Percentiles rank a stretch among this genome's conserved stretches.
These are phyloP conservation scores for Hypoxylon sp. DNA, from an alignment of 2,329 filamentous ascomycete species.

Conservation along the genomic window DNA sequence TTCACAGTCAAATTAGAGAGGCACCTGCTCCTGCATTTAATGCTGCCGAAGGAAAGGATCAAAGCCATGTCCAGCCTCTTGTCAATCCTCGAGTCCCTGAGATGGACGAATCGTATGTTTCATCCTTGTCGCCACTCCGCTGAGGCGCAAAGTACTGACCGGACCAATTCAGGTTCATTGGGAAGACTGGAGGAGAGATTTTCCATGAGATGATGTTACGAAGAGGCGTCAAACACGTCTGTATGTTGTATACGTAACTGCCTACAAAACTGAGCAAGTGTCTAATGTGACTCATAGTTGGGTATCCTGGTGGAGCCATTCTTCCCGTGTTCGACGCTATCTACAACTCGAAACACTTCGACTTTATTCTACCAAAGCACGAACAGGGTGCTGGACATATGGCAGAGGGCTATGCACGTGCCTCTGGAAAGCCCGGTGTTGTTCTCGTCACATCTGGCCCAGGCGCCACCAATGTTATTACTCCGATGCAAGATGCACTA, in stretches of 20 bases:
- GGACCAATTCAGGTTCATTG: constrained; percentile 73
- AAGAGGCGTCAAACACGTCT: constrained; percentile 91
- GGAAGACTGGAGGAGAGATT: constrained; percentile 93
- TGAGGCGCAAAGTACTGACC: constrained; percentile 17
- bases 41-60: constrained; percentile 51
- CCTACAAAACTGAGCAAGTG: constrained; percentile 1
- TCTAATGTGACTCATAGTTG: constrained; percentile 61
- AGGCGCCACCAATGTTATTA: constrained; percentile 95
- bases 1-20: constrained; percentile 62
- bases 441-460: constrained; percentile 97
- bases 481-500: constrained; percentile 93
- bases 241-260: constrained; percentile 62
- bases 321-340: constrained; percentile 98
- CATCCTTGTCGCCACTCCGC: not conserved
- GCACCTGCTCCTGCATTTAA: constrained; percentile 71
- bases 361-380: constrained; percentile 94
- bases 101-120: constrained; percentile 82
- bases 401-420: constrained; percentile 96
- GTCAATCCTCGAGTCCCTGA: constrained; percentile 67
- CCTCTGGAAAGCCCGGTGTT: constrained; percentile 91
- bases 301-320: constrained; percentile 95
- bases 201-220: constrained; percentile 99
- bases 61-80: constrained; percentile 74
- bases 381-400: constrained; percentile 99
- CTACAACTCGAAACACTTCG: constrained; percentile 96